A percentile compares a stretch with the other conserved stretches of the same genome.
Conservation (phyloP, 2,329 filamentous ascomycete species). For the Cercospora sp. region DNA sequence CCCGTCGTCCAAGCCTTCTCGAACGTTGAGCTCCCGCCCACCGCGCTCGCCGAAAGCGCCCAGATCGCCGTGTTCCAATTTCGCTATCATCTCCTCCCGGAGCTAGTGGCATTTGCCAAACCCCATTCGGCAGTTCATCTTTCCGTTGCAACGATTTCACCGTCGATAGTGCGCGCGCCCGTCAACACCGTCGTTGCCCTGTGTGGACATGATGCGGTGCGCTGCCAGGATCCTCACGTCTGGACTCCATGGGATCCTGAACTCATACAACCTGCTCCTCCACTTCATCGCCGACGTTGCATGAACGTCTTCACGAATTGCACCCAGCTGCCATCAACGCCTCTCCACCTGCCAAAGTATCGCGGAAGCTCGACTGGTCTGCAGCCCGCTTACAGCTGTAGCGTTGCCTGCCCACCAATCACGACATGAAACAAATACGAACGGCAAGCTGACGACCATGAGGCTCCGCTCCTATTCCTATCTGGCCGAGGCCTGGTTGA, state of each 20-base stretch:
- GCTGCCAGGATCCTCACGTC: background rate
- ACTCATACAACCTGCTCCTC: background rate
- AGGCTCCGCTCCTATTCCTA: slow-evolving; percentile 5
- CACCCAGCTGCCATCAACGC: background rate
- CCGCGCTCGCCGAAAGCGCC: background rate
- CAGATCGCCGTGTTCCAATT: slow-evolving; percentile 8
- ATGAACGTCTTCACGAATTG: background rate
- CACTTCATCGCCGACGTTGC: background rate
- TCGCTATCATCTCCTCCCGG: slow-evolving; percentile 8
- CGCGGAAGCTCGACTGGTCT: background rate
- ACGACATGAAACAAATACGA: slow-evolving; percentile 5
- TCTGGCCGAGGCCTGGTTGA: slow-evolving; percentile 5
- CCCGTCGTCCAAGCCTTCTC: background rate
- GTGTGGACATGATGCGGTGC: background rate
- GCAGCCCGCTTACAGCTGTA: background rate
- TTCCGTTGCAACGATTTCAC: background rate
- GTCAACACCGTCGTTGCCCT: background rate
- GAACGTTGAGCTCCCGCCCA: background rate
- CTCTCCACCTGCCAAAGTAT: background rate
- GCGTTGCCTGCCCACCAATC: background rate
- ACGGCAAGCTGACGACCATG: slow-evolving; percentile 3
- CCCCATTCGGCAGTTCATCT: slow-evolving; percentile 11
- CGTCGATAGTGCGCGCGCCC: background rate
- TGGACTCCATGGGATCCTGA: background rate
- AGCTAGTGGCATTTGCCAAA: background rate